Conservation (phyloP, 176 grass and related monocot species). For the Saccharum spontaneum region DNA sequence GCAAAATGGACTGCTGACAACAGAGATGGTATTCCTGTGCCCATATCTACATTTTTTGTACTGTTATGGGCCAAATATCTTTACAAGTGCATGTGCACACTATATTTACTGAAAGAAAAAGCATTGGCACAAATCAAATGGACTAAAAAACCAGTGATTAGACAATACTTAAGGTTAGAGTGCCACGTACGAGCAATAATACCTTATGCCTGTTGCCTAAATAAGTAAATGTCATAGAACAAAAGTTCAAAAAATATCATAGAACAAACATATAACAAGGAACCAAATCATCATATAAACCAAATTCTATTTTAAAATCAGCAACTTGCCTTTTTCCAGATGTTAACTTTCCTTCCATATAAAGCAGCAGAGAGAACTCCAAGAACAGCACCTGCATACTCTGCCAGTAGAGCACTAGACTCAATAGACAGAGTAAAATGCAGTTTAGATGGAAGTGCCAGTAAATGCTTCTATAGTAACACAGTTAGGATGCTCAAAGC, state of each 20-base stretch:
- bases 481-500: constrained; percentile 16
- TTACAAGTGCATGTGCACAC: constrained; percentile 13
- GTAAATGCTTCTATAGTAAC: background rate
- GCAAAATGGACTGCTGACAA: constrained; percentile 4
- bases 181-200: background rate
- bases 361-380: constrained; percentile 95
- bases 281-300: background rate
- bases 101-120: background rate
- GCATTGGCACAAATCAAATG: background rate
- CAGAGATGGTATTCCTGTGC: constrained; percentile 2
- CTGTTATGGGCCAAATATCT: background rate
- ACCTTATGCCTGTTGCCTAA: background rate
- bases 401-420: constrained; percentile 77
- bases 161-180: background rate
- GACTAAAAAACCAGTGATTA: background rate
- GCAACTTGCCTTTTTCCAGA: constrained; percentile 81
- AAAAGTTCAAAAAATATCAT: background rate
- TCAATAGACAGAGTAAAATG: constrained; percentile 46
- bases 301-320: constrained; percentile 2
- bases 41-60: constrained; percentile 4
- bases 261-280: background rate
- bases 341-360: constrained; percentile 83
- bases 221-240: background rate
- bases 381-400: constrained; percentile 97
- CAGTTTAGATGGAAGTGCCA: constrained; percentile 33